Base-by-base conservation (phyloP, 805 yeast genomes). In the Pichia californica region DNA sequence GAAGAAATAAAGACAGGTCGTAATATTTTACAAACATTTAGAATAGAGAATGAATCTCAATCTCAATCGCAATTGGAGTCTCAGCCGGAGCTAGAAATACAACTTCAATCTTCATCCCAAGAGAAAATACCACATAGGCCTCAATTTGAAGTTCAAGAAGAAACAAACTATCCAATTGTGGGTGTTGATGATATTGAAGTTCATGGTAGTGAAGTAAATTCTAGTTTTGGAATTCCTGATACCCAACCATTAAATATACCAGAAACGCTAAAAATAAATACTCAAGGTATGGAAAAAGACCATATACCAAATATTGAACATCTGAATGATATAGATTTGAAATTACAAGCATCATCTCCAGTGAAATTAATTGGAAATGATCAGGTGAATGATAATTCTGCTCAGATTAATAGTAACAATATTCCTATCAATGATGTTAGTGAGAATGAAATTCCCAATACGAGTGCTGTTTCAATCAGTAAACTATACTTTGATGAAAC, bases 361-460 rank as follows among this genome's bases (percentile, higher is more conserved):
- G 43, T 27, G 4, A 33, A 34, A n/a, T 21, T 13, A 9, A 4
- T 15, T 34, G 4, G 13, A 27, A 11, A 27, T 31, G 46, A 40
- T 18, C 14, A 28, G 5, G 27, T 4, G 7, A 34, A 23, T 23
- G 38, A 13, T 11, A 34, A 34, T 23, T 5, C 4, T 14, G 18
- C 10, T n/a, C n/a, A n/a, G n/a, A n/a, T n/a, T 29, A n/a, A 6
- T 27, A 14, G 26, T 28, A 27, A 27, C n/a, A 27, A 27, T 27
- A 14, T n/a, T n/a, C n/a, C n/a, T n/a, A n/a, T n/a, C n/a, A n/a
- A 10, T 14, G 44, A 43, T 16, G 11, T 16, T n/a, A 37, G 41
- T 3, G 46, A 39, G 11, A 29, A 38, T 23, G 51, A 49, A 19
- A 29, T 49, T 3, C 52, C 52, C n/a, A 49, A 49, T 25, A 49